Conservation (phyloP, 2,329 filamentous ascomycete species). For the Colletotrichum paranaense region DNA sequence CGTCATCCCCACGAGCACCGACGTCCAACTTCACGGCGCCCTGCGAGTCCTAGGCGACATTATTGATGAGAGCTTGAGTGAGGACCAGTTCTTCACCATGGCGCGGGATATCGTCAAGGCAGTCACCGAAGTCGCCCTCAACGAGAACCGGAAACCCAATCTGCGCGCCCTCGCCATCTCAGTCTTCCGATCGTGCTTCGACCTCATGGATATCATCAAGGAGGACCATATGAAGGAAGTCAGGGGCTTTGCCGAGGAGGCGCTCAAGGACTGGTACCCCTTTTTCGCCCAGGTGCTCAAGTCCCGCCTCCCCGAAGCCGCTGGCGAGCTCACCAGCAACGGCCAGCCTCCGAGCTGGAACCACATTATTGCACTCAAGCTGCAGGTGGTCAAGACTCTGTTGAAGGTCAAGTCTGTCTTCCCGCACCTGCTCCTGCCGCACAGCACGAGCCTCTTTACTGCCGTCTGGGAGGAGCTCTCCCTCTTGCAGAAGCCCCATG, state of each 20-base stretch:
- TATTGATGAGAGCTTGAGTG: constrained; percentile 92
- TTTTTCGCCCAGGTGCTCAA: constrained; percentile 88
- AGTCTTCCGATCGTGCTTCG: constrained; percentile 91
- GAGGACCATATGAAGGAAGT: constrained; percentile 90
- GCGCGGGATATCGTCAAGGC: constrained; percentile 87
- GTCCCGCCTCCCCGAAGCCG: constrained; percentile 76
- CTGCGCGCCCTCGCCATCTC: constrained; percentile 88
- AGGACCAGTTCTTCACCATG: constrained; percentile 94
- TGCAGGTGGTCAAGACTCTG: constrained; percentile 92
- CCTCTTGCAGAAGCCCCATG: constrained; percentile 77
- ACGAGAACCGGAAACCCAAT: constrained; percentile 77
- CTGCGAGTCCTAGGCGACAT: constrained; percentile 89
- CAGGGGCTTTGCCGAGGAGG: constrained; percentile 88
- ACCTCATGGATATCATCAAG: constrained; percentile 96
- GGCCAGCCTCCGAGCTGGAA: constrained; percentile 78
- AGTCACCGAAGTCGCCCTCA: constrained; percentile 84
- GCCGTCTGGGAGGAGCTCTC: constrained; percentile 91
- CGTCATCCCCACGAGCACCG: constrained; percentile 79
- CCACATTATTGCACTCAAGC: constrained; percentile 85
- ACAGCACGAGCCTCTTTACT: constrained; percentile 85
- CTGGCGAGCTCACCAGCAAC: constrained; percentile 55
- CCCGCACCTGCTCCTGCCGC: constrained; percentile 81
- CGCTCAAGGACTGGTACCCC: constrained; percentile 85
- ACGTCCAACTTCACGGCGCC: constrained; percentile 87
- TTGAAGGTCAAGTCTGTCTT: constrained; percentile 90